Percentiles rank a stretch among this genome's conserved stretches.
phyloP scores from a whole-genome alignment of 345 rosid genomes.

The Salix udensis region DNA sequence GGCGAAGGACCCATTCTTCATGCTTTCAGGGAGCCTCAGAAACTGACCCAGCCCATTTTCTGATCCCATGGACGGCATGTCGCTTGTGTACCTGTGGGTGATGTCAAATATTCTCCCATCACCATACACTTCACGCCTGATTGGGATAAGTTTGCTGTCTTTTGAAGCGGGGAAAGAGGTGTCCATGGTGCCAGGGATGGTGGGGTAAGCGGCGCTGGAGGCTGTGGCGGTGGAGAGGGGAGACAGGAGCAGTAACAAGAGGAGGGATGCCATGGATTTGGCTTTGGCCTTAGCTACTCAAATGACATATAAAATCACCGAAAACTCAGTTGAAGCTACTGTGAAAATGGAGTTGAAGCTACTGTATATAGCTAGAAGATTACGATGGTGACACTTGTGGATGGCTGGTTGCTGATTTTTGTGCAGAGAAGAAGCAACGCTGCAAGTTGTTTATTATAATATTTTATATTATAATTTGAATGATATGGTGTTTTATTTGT shows the following conservation, averaged over 20 bases:
- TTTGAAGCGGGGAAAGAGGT: neutral
- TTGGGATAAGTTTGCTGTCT: neutral
- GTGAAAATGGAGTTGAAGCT: no score
- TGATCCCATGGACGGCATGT: neutral
- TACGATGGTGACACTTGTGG: no score
- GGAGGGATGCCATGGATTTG: neutral
- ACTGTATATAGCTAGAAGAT: no score
- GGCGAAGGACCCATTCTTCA: conserved; percentile 9
- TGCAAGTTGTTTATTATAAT: no score
- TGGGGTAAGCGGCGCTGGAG: neutral
- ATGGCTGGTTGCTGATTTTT: no score
- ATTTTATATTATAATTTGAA: no score
- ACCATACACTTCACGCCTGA: neutral
- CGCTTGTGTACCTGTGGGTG: conserved; percentile 7
- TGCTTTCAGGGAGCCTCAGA: neutral
- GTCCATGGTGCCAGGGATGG: neutral
- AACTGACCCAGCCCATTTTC: neutral
- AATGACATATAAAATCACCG: no score
- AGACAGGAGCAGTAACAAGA: neutral
- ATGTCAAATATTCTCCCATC: conserved; percentile 11
- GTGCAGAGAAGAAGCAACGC: no score
- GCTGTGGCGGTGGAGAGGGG: neutral
- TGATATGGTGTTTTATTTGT: no score
- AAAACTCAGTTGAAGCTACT: no score
- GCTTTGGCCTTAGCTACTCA: neutral